Base-by-base conservation (phyloP, 441 rosid species). In the Populus trichocarpa region DNA sequence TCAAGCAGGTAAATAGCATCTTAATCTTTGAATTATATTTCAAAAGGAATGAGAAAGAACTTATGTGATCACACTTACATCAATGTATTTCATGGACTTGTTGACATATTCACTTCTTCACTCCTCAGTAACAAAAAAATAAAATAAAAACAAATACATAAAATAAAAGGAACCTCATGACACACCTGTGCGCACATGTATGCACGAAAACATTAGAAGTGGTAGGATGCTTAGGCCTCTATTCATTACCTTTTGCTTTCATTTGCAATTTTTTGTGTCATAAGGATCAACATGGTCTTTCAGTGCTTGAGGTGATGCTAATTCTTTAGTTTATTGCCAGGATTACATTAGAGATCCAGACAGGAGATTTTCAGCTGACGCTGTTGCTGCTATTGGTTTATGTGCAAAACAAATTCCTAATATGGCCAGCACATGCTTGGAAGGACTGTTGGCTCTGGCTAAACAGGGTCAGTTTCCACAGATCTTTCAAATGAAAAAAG, bases 331-430 rank as follows among this genome's bases (percentile, higher is more conserved):
- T 69, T 77, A 75, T 81, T 83, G 74, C 69, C 86, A 96, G 99
- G 98, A 96, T 88, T 94, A 96, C 85, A 82, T 92, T 57, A 88
- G 90, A 85, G 97, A 92, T 85, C 96, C 97, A 73, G 97, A 94
- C 87, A 85, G 96, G 88, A 89, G 85, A 80, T 90, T 96, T 86
- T 96, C 99, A 76, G 97, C 97, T 6, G 96, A 90, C 75, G 83
- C 98, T 79, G 86, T 94, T 82, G 90, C 94, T 84, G 97, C 93
- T 18, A 88, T 94, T 81, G 99, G 99, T 85, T 83, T 90, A 76
- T 94, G 97, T 78, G 96, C 93, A 22, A 89, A 80, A 83, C 80
- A 84, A 78, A 89, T 92, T 84, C 94, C 93, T 59, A 83, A 82
- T 82, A 79, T 90, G 90, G 92, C 97, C 64, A 85, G 81, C 77